These are phyloP conservation scores for Gossypium mustelinum DNA, from an alignment of 345 rosid genomes.

Conservation along the genomic window DNA sequence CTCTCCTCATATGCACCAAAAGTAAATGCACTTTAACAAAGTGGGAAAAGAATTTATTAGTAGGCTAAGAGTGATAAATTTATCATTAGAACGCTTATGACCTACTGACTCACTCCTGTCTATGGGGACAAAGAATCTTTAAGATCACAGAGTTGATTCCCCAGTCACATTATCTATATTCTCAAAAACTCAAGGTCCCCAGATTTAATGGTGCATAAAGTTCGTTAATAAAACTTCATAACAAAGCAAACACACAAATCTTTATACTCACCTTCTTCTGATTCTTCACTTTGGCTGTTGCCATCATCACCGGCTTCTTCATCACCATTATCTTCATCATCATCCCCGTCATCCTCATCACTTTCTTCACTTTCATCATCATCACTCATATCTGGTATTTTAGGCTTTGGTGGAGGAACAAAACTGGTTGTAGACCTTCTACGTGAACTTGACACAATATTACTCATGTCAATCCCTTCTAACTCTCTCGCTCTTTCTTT, in stretches of 20 bases:
- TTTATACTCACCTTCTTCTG: conserved; percentile 40
- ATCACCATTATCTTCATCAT: conserved; percentile 28
- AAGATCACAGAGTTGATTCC: conserved; percentile 9
- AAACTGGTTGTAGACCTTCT: conserved; percentile 67
- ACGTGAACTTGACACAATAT: conserved; percentile 74
- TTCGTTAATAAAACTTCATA: conserved; percentile 6
- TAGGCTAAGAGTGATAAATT: background rate
- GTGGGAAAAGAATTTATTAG: background rate
- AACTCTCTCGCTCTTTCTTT: conserved; percentile 79
- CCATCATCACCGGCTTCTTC: conserved; percentile 31
- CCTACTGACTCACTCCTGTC: background rate
- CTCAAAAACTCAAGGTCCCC: background rate
- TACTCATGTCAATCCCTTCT: conserved; percentile 83
- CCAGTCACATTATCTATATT: conserved; percentile 7
- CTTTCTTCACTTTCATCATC: conserved; percentile 41
- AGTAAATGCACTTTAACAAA: background rate
- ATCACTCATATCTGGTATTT: conserved; percentile 50
- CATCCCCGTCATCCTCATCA: conserved; percentile 38
- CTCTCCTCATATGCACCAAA: background rate
- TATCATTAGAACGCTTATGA: background rate
- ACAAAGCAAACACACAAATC: background rate
- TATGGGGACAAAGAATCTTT: background rate
- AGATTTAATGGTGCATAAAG: background rate
- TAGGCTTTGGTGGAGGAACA: conserved; percentile 66
- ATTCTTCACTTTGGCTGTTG: conserved; percentile 44